These are phyloP conservation scores for Waltergamsia citrina DNA, from an alignment of 2,329 filamentous ascomycete species.

Conservation along the genomic window DNA sequence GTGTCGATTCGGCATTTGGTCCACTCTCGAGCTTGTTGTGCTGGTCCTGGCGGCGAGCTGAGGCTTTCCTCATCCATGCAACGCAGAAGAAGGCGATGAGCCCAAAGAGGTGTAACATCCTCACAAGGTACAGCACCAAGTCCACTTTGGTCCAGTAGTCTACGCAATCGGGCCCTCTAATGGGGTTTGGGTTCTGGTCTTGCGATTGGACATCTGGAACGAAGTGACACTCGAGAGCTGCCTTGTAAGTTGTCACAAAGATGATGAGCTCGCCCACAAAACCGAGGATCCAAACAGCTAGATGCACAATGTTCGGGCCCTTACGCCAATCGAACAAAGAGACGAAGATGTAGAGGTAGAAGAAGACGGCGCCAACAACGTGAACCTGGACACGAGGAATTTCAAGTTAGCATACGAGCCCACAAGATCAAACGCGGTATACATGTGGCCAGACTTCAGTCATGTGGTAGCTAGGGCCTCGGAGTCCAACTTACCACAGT, in stretches of 20 bases:
- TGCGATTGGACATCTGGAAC: constrained; percentile 8
- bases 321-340: constrained; percentile 77
- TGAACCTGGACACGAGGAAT: constrained; percentile 58
- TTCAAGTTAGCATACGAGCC: constrained; percentile 4
- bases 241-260: constrained; percentile 55
- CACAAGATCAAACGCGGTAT: neutral
- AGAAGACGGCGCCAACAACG: constrained; percentile 73
- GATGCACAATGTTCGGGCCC: constrained; percentile 71
- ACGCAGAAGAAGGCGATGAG: constrained; percentile 40
- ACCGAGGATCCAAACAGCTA: constrained; percentile 68
- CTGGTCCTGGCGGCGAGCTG: constrained; percentile 27
- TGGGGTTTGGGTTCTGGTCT: constrained; percentile 12
- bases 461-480: too few species aligned
- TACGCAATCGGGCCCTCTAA: too few species aligned
- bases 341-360: constrained; percentile 78
- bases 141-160: constrained; percentile 42
- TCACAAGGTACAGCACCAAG: constrained; percentile 55
- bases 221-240: constrained; percentile 60
- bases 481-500: constrained; percentile 51
- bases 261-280: constrained; percentile 66
- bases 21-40: constrained; percentile 26
- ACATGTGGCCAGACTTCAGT: neutral
- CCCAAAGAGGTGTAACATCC: constrained; percentile 56
- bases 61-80: constrained; percentile 29
- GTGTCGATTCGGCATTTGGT: constrained; percentile 47